These are phyloP conservation scores for Xenosphaeropsis pyriputrescens DNA, from an alignment of 2,329 filamentous ascomycete species.

Conservation along the genomic window DNA sequence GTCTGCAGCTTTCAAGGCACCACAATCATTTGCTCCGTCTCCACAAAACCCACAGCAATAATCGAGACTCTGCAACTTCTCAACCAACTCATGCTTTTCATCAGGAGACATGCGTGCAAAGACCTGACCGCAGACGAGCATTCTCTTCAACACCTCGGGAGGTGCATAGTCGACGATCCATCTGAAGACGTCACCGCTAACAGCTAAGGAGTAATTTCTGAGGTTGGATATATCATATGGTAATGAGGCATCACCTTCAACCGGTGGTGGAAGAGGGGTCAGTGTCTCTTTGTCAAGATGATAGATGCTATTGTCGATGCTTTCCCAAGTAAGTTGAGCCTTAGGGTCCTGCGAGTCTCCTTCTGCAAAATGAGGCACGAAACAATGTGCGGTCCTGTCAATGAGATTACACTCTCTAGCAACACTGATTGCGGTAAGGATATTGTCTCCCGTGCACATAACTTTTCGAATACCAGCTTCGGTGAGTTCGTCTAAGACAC, in stretches of 20 bases:
- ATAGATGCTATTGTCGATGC: constrained; percentile 74
- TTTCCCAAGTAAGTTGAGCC: constrained; percentile 74
- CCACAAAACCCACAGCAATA: constrained; percentile 95
- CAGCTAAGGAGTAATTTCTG: constrained; percentile 74
- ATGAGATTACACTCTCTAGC: constrained; percentile 80
- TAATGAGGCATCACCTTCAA: constrained; percentile 64
- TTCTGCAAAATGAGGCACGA: constrained; percentile 76
- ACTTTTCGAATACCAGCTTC: constrained; percentile 75
- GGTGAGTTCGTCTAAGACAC: constrained; percentile 67
- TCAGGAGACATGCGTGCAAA: constrained; percentile 98
- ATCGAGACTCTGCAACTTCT: constrained; percentile 91
- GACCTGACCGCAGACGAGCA: constrained; percentile 83
- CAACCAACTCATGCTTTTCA: constrained; percentile 94
- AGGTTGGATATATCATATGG: constrained; percentile 75
- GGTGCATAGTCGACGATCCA: constrained; percentile 91
- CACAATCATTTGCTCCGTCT: constrained; percentile 94
- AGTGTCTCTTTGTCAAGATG: constrained; percentile 68
- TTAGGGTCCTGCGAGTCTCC: constrained; percentile 63
- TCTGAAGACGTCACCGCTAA: constrained; percentile 87
- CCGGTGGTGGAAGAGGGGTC: constrained; percentile 54
- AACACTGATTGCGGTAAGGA: constrained; percentile 90
- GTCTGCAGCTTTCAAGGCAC: constrained; percentile 90
- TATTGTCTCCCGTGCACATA: constrained; percentile 98
- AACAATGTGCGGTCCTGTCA: constrained; percentile 71
- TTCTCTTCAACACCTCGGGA: constrained; percentile 61